phyloP scores from a whole-genome alignment of 2,329 filamentous ascomycete genomes.

The Colletotrichum incanum region DNA sequence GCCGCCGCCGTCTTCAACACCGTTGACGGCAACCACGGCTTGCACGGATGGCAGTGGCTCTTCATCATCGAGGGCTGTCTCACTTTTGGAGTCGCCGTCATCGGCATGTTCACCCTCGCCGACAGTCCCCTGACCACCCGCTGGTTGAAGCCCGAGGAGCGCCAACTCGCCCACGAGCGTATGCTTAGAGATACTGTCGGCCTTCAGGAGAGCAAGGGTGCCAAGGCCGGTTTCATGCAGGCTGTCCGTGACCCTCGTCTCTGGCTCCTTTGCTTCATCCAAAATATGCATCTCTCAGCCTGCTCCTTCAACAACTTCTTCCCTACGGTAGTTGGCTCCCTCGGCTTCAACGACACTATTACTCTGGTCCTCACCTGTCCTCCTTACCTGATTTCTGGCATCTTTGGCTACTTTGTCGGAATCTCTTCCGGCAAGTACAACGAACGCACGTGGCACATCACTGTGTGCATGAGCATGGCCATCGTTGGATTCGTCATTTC shows the following conservation, averaged over 20 bases:
- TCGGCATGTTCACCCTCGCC: conserved; percentile 53
- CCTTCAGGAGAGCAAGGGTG: conserved; percentile 54
- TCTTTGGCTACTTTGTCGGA: conserved; percentile 58
- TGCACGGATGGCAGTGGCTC: conserved; percentile 53
- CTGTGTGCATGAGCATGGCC: conserved; percentile 55
- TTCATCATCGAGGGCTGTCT: conserved; percentile 52
- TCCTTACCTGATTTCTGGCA: conserved; percentile 62
- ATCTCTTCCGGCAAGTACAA: conserved; percentile 61
- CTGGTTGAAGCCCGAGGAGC: conserved; percentile 55
- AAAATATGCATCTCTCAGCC: conserved; percentile 49
- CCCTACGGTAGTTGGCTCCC: conserved; percentile 52
- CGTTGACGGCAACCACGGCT: conserved; percentile 48
- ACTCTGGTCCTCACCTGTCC: conserved; percentile 63
- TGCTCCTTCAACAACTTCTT: conserved; percentile 50
- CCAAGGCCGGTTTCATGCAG: conserved; percentile 50
- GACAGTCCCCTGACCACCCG: conserved; percentile 56
- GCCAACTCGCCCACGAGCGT: conserved; percentile 59
- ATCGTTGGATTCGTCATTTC: conserved; percentile 58
- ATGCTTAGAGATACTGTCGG: conserved; percentile 53
- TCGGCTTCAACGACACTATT: conserved; percentile 54
- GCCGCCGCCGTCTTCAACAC: conserved; percentile 58
- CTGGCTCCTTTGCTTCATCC: conserved; percentile 50
- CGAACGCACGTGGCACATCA: conserved; percentile 59
- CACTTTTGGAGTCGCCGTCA: conserved; percentile 50
- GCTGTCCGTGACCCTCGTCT: conserved; percentile 49